These are phyloP conservation scores for Carex parvula DNA, from an alignment of 176 grass and related monocot species.

Conservation along the genomic window DNA sequence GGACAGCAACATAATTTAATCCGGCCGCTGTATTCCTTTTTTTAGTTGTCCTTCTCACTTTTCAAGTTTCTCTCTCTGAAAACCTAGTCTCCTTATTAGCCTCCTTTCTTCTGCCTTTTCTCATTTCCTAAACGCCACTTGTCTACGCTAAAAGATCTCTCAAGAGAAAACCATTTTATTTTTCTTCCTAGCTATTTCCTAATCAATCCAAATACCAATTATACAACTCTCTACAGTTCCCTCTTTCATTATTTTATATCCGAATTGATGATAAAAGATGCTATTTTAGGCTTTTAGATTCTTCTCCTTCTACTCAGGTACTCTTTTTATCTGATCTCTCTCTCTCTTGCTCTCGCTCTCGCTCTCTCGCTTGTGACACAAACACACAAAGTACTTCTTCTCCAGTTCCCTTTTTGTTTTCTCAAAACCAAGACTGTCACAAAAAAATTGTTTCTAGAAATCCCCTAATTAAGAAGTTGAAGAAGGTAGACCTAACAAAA, in stretches of 20 bases:
- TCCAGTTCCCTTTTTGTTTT: not conserved
- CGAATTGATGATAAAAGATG: slow-evolving; percentile 13
- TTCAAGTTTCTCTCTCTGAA: slow-evolving; percentile 18
- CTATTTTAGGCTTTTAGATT: slow-evolving; percentile 18
- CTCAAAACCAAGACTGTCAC: slow-evolving; percentile 16
- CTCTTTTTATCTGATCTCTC: slow-evolving; percentile 13
- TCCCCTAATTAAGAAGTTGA: not conserved
- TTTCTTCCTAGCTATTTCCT: not conserved
- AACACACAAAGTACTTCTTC: not conserved
- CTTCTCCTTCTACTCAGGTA: slow-evolving; percentile 14
- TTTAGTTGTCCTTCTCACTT: not conserved
- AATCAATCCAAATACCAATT: slow-evolving; percentile 20
- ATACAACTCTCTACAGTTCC: not conserved
- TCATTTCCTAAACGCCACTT: slow-evolving; percentile 29
- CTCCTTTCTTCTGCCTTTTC: slow-evolving; percentile 8
- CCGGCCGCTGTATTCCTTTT: not conserved
- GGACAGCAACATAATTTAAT: not conserved
- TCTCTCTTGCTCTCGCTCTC: not conserved
- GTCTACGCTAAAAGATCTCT: not conserved
- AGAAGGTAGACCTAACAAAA: not conserved
- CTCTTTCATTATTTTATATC: slow-evolving; percentile 5
- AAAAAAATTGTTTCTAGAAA: not conserved
- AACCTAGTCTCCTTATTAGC: slow-evolving; percentile 20
- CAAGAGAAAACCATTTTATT: slow-evolving; percentile 23
- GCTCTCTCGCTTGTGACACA: not conserved